Evolutionary conservation across 768 basidiomycete species (phyloP).

Genomic region (Trametopsis cervina): DNA sequence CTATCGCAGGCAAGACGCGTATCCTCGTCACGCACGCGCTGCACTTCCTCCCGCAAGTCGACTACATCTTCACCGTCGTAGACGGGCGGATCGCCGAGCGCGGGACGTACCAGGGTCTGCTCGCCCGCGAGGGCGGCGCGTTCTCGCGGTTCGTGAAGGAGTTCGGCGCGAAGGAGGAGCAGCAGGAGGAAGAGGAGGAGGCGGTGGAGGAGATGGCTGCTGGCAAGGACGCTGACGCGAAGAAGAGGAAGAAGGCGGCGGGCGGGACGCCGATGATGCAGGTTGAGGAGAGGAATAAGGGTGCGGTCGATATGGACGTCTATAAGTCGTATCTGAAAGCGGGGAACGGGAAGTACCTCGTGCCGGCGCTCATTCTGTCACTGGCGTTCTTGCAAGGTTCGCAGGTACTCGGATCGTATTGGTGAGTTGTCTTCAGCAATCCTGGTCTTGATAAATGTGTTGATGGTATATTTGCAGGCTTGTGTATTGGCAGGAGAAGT

Average conservation of each 20-base stretch:
- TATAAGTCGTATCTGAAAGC: constrained; percentile 63
- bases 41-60: constrained; percentile 83
- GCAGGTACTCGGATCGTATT: constrained; percentile 67
- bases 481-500: constrained; percentile 79
- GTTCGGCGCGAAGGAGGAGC: constrained; percentile 66
- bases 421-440: constrained; percentile 34
- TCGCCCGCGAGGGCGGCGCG: constrained; percentile 45
- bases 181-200: constrained; percentile 40
- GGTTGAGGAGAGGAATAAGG: constrained; percentile 74
- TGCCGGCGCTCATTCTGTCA: constrained; percentile 60
- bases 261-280: constrained; percentile 65
- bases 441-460: too few relatives aligned
- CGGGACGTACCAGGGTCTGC: constrained; percentile 72
- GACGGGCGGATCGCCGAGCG: constrained; percentile 75
- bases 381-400: constrained; percentile 63
- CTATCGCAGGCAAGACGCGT: constrained; percentile 62
- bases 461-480: constrained; percentile 45
- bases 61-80: constrained; percentile 75
- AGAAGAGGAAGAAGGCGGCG: constrained; percentile 30
- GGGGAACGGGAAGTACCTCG: constrained; percentile 54
- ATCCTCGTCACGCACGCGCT: constrained; percentile 89
- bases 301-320: constrained; percentile 50
- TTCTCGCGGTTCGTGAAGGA: constrained; percentile 72
- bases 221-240: constrained; percentile 22
- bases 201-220: constrained; percentile 29